Percentiles rank a stretch among this genome's conserved stretches.
phyloP scores from a whole-genome alignment of 2,329 filamentous ascomycete species.

The Beauveria caledonica region DNA sequence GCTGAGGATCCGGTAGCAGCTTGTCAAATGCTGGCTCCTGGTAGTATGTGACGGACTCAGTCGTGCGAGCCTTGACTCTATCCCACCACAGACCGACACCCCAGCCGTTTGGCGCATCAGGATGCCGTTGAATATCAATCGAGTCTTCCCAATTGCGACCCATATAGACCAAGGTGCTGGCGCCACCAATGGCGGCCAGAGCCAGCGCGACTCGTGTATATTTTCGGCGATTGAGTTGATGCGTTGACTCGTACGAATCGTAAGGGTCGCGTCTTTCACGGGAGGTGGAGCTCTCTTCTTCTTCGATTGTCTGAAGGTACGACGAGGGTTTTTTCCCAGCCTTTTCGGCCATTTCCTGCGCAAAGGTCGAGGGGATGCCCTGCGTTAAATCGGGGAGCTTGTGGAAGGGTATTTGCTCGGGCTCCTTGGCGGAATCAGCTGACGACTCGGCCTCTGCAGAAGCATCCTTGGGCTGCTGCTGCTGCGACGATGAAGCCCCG shows the following conservation, averaged over 20 bases:
- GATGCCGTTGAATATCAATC: constrained; percentile 61
- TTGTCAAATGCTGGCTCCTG: constrained; percentile 93
- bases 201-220: constrained; percentile 70
- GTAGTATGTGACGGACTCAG: constrained; percentile 79
- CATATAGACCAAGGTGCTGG: constrained; percentile 61
- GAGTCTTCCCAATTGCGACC: constrained; percentile 84
- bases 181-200: constrained; percentile 44
- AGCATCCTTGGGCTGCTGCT: constrained; percentile 2
- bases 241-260: constrained; percentile 83
- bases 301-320: constrained; percentile 28
- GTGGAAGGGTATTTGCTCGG: constrained; percentile 44
- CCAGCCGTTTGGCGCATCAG: constrained; percentile 75
- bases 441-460: constrained; percentile 12
- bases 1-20: constrained; percentile 75
- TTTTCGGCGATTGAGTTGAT: constrained; percentile 70
- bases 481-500: not conserved
- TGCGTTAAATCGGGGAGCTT: constrained; percentile 87
- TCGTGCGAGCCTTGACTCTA: constrained; percentile 66
- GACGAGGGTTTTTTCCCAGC: constrained; percentile 21
- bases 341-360: constrained; percentile 56
- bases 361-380: constrained; percentile 86
- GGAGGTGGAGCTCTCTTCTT: constrained; percentile 25
- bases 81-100: constrained; percentile 66
- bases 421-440: constrained; percentile 23
- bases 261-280: constrained; percentile 40